These are phyloP conservation scores for Retiboletus fuscus DNA, from an alignment of 1,284 basidiomycete genomes.

Conservation along the genomic window DNA sequence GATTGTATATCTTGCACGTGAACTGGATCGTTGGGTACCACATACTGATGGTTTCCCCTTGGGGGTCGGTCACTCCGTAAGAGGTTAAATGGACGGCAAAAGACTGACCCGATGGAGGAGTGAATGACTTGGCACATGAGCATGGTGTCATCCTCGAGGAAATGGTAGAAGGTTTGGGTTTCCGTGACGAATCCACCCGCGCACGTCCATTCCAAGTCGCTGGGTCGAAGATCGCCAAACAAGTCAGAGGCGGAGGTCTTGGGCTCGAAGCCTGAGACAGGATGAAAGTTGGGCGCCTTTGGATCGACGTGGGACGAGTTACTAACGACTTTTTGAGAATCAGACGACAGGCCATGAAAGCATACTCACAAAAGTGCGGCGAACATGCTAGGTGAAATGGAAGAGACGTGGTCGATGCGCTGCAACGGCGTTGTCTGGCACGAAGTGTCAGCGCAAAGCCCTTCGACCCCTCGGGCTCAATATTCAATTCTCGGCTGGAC, in stretches of 20 bases:
- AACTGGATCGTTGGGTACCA: constrained; percentile 98
- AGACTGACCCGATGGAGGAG: constrained; percentile 89
- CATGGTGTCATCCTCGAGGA: constrained; percentile 85
- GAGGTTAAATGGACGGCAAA: constrained; percentile 1
- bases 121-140: constrained; percentile 95
- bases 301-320: constrained; percentile 61
- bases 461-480: constrained; percentile 25
- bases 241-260: constrained; percentile 65
- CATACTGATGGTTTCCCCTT: constrained; percentile 59
- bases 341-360: background rate
- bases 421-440: background rate
- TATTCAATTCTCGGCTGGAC: constrained; percentile 26
- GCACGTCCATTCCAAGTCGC: constrained; percentile 88
- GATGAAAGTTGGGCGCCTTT: constrained; percentile 81
- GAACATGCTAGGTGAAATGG: constrained; percentile 66
- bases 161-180: constrained; percentile 91
- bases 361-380: constrained; percentile 76
- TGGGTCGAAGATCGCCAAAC: constrained; percentile 76
- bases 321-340: constrained; percentile 36
- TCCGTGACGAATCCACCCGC: constrained; percentile 90
- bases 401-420: constrained; percentile 13
- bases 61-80: constrained; percentile 26
- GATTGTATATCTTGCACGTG: constrained; percentile 91
- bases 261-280: constrained; percentile 66
- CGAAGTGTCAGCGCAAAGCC: background rate